Conservation (phyloP, 108 stramenopile species). For the Nitzschia inconspicua region DNA sequence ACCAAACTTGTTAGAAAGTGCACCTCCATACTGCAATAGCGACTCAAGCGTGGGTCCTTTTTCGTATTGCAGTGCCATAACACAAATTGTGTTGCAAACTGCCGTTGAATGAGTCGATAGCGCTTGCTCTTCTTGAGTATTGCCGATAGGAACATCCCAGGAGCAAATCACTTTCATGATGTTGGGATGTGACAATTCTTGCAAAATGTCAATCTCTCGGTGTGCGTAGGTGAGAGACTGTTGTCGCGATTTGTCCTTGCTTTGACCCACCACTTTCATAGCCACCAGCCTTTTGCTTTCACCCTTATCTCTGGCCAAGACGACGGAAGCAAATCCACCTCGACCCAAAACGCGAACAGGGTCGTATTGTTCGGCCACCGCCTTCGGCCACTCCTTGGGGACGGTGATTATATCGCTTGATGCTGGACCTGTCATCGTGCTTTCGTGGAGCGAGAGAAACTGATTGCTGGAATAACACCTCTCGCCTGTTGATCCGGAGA, state of each 20-base stretch:
- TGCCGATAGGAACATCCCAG: conserved; percentile 8
- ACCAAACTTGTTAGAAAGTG: conserved; percentile 41
- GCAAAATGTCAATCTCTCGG: conserved; percentile 47
- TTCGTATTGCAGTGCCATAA: conserved; percentile 28
- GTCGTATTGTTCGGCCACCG: conserved; percentile 13
- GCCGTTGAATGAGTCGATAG: too few species aligned
- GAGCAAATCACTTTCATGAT: conserved; percentile 54
- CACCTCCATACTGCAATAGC: conserved; percentile 56
- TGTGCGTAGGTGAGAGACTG: conserved; percentile 30
- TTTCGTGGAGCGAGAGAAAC: too few species aligned
- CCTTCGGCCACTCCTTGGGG: conserved; percentile 29
- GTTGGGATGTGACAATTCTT: conserved; percentile 49
- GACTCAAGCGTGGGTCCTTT: conserved; percentile 50
- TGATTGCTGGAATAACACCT: too few species aligned
- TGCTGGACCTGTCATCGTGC: too few species aligned
- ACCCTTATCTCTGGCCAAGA: conserved; percentile 19
- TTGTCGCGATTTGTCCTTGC: conserved; percentile 8
- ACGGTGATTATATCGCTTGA: too few species aligned
- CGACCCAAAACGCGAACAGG: conserved; percentile 26
- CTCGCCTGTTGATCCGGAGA: too few species aligned
- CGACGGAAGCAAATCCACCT: conserved; percentile 43
- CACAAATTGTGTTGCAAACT: conserved; percentile 9
- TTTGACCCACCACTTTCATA: conserved; percentile 34
- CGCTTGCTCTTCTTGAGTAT: too few species aligned
- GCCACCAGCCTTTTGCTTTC: conserved; percentile 13